phyloP scores from a whole-genome alignment of 2,329 filamentous ascomycete species.

The Nannizziopsis barbatae region DNA sequence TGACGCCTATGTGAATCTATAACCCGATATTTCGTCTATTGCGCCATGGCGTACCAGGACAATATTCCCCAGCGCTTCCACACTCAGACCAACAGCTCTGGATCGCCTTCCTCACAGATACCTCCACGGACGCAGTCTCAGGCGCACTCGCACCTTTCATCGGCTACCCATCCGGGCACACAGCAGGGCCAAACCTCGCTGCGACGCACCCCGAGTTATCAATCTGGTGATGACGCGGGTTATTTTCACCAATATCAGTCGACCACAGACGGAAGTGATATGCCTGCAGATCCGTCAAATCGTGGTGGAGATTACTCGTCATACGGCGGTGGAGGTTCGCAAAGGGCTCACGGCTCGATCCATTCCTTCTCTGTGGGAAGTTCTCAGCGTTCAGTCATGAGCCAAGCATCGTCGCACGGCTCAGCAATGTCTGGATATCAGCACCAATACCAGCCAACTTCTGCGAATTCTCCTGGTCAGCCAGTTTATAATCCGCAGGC shows the following conservation, averaged over 20 bases:
- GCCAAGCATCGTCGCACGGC: slow-evolving; percentile 34
- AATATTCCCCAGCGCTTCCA: slow-evolving; percentile 8
- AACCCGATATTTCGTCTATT: not conserved
- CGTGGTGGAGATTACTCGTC: slow-evolving; percentile 28
- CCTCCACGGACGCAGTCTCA: slow-evolving; percentile 10
- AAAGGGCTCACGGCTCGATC: slow-evolving; percentile 26
- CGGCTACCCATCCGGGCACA: slow-evolving; percentile 31
- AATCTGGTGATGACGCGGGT: slow-evolving; percentile 59
- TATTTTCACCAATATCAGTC: slow-evolving; percentile 32
- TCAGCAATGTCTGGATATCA: slow-evolving; percentile 38
- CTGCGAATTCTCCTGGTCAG: slow-evolving; percentile 33
- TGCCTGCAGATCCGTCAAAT: slow-evolving; percentile 20
- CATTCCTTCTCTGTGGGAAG: slow-evolving; percentile 27
- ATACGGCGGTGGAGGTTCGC: slow-evolving; percentile 25
- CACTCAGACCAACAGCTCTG: slow-evolving; percentile 7
- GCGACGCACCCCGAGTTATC: slow-evolving; percentile 58
- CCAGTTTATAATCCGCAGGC: slow-evolving; percentile 52
- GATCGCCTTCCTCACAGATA: slow-evolving; percentile 1
- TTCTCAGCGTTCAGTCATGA: slow-evolving; percentile 28
- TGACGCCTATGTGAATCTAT: not conserved
- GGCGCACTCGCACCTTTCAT: slow-evolving; percentile 32
- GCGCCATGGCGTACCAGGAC: slow-evolving; percentile 10
- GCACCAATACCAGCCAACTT: slow-evolving; percentile 40
- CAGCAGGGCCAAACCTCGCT: slow-evolving; percentile 34
- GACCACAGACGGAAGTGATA: slow-evolving; percentile 7